Evolutionary conservation across 257 asterid species (phyloP).

Genomic region (Jacaranda copaia): DNA sequence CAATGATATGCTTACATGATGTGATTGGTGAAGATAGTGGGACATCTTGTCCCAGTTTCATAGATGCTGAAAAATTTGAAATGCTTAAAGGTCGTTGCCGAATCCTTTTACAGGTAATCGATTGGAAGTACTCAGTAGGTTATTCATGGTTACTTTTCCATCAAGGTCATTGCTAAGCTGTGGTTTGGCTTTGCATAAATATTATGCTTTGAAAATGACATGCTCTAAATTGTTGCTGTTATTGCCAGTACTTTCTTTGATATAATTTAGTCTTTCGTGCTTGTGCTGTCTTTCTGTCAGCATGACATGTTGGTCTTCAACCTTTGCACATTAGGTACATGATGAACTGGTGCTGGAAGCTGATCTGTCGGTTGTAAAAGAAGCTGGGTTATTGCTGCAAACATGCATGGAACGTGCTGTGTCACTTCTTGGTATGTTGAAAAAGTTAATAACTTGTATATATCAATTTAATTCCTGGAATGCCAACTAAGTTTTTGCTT

Average conservation of each 20-base stretch:
- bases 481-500: no score
- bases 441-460: not conserved
- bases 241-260: not conserved
- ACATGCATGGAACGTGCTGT: slow-evolving; percentile 88
- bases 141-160: slow-evolving; percentile 27
- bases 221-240: slow-evolving; percentile 12
- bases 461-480: no score
- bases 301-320: slow-evolving; percentile 18
- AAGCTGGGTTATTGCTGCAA: slow-evolving; percentile 77
- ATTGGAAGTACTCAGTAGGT: slow-evolving; percentile 11
- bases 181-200: slow-evolving; percentile 5
- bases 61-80: slow-evolving; percentile 58
- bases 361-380: slow-evolving; percentile 75
- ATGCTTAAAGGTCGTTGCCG: slow-evolving; percentile 89
- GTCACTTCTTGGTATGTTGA: slow-evolving; percentile 76
- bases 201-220: slow-evolving; percentile 2
- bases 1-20: slow-evolving; percentile 79
- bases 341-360: slow-evolving; percentile 94
- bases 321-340: slow-evolving; percentile 67
- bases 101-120: slow-evolving; percentile 83
- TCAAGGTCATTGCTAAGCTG: not conserved
- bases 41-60: slow-evolving; percentile 52
- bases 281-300: slow-evolving; percentile 18
- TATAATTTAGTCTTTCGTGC: slow-evolving; percentile 1
- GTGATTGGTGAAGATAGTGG: slow-evolving; percentile 64